These are phyloP conservation scores for Fusarium dlaminii DNA, from an alignment of 2,329 filamentous ascomycete species.

Conservation along the genomic window DNA sequence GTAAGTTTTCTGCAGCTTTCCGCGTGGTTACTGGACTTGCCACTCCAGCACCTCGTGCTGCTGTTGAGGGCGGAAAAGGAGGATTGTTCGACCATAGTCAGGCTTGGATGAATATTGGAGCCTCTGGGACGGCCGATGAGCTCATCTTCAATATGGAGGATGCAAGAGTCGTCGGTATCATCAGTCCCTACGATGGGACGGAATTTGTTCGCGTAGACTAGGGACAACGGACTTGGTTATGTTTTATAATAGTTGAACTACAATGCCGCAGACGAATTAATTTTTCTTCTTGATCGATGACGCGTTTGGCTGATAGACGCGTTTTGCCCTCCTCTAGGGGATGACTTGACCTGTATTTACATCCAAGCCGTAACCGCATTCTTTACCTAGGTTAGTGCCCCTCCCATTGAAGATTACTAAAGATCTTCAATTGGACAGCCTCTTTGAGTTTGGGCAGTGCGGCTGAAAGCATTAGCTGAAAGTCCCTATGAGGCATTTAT, in stretches of 20 bases:
- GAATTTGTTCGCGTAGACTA: not conserved
- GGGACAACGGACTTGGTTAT: not conserved
- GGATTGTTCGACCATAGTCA: not conserved
- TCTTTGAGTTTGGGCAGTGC: not conserved
- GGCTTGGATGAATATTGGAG: constrained; percentile 2
- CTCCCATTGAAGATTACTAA: not conserved
- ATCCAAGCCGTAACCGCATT: not conserved
- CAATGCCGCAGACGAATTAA: not conserved
- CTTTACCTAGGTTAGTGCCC: not conserved
- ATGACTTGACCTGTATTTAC: not conserved
- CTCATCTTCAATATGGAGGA: constrained; percentile 2
- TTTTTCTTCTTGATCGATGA: not conserved
- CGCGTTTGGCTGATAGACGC: not conserved
- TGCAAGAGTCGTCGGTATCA: not conserved
- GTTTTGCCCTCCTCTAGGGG: not conserved
- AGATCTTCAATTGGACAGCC: not conserved
- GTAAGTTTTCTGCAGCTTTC: not conserved
- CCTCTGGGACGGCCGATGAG: not conserved
- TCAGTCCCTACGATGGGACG: not conserved
- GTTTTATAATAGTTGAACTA: not conserved
- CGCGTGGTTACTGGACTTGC: not conserved
- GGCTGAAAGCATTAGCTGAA: not conserved
- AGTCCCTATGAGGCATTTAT: not conserved
- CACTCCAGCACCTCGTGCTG: not conserved
- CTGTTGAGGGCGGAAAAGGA: not conserved